phyloP scores from a whole-genome alignment of 495 filamentous ascomycete species.

The Lasiosphaeriaceae sp. region DNA sequence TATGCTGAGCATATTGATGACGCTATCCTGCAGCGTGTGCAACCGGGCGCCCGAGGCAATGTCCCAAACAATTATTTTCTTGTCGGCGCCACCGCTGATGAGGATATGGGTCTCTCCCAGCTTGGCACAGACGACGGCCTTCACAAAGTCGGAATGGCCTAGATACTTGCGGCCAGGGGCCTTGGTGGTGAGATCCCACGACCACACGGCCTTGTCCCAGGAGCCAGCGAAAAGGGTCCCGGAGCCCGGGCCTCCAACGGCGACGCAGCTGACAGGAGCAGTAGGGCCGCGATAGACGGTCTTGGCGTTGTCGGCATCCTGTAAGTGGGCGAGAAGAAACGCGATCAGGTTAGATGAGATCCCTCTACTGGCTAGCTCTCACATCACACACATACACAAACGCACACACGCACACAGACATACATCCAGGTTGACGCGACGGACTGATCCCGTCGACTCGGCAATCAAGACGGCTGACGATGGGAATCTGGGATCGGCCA shows the following conservation, averaged over 20 bases:
- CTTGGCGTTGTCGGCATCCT: conserved; percentile 30
- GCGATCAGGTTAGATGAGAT: background rate
- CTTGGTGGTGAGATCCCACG: conserved; percentile 63
- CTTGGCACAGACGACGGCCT: conserved; percentile 58
- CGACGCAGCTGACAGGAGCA: conserved; percentile 74
- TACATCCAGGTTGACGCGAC: conserved; percentile 72
- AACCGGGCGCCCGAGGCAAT: conserved; percentile 60
- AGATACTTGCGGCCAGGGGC: conserved; percentile 54
- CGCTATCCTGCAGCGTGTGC: conserved; percentile 62
- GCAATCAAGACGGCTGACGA: conserved; percentile 67
- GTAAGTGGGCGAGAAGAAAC: background rate
- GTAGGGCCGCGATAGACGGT: conserved; percentile 66
- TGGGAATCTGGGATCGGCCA: conserved; percentile 59
- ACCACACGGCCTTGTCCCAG: conserved; percentile 91
- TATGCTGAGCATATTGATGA: conserved; percentile 68
- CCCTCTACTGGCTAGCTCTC: background rate
- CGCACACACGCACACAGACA: conserved; percentile 31
- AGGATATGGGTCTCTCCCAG: conserved; percentile 60
- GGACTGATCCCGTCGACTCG: conserved; percentile 74
- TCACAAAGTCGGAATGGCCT: conserved; percentile 91
- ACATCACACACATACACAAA: no score
- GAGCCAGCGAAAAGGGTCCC: conserved; percentile 73
- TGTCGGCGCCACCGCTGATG: conserved; percentile 83
- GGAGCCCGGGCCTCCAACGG: conserved; percentile 54
- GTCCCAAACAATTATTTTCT: conserved; percentile 81